Evolutionary conservation across 495 filamentous ascomycete species (phyloP), one percentile per base, ranked within the genome.

Genomic region (Trichocladium uniseriatum): DNA sequence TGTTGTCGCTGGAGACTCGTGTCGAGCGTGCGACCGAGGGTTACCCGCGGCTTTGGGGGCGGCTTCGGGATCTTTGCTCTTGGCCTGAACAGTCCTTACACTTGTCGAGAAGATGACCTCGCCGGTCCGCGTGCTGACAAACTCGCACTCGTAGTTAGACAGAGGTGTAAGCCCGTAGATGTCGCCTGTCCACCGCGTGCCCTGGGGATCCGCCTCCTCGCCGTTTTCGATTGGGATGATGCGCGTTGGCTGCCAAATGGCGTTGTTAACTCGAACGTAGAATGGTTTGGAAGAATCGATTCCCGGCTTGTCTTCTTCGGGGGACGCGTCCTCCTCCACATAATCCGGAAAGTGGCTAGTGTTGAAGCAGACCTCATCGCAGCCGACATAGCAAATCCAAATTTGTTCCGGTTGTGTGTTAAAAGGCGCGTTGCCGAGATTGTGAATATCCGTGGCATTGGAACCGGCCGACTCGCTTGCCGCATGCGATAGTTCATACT

Each of bases 1-100:
- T 0, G 90, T 96, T 6, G 89, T 91, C 10, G 81, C 84, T 3
- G 90, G 90, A n/a, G 89, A 94, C 39, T 87, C 83, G 27, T 87
- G 83, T 53, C 87, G 81, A 53, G 81, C 61, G 16, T 57, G 79
- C 14, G 79, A 74, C 19, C 83, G 79, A 51, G 81, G 78, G 39
- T 55, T 47, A 45, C 47, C 49, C 2, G 65, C 27, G 67, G 72
- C 38, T 74, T 69, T 69, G 20, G 68, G 49, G 5, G 56, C n/a
- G 32, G 70, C 70, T 43, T 78, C 71, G 43, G 70, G 62, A 62
- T 89, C 86, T 45, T 79, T 74, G 48, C 78, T 79, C 55, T 81
- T 80, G 18, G 84, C 78, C 54, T 79, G 73, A 47, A 83, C 78
- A 16, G 89, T 95, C 65, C 87, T 84, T 59, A 95, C 79, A 69